Percentiles rank a stretch among this genome's conserved stretches.
phyloP scores from a whole-genome alignment of 495 filamentous ascomycete species.

The Xylaria flabelliformis region DNA sequence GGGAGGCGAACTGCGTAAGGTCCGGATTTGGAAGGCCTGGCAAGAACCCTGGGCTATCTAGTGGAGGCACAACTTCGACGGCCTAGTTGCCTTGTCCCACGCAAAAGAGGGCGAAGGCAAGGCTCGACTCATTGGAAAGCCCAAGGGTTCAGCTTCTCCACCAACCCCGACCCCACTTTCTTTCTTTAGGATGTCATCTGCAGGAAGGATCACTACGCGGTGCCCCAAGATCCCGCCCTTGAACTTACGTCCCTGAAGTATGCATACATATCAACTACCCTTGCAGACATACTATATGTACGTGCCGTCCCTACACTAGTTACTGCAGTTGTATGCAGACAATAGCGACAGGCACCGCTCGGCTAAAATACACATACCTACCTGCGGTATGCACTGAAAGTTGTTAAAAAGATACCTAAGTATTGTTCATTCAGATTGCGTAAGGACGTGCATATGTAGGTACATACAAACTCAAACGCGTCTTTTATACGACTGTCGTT shows the following conservation, averaged over 20 bases:
- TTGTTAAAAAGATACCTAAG: neutral
- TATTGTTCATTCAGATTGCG: no score
- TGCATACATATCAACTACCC: no score
- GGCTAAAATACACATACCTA: neutral
- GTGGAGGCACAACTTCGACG: neutral
- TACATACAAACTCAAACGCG: neutral
- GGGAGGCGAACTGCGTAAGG: neutral
- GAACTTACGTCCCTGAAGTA: no score
- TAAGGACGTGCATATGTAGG: neutral
- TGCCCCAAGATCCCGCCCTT: neutral
- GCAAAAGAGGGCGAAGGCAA: neutral
- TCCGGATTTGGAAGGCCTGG: neutral
- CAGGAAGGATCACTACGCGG: neutral
- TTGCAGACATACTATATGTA: neutral
- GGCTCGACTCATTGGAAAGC: slow-evolving; percentile 12
- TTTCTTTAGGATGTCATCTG: neutral
- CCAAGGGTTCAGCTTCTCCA: slow-evolving; percentile 15
- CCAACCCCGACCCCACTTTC: slow-evolving; percentile 21
- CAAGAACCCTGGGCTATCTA: neutral
- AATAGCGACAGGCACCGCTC: no score
- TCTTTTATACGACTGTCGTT: neutral
- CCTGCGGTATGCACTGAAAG: no score
- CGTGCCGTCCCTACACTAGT: neutral
- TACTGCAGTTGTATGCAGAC: neutral
- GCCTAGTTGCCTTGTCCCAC: slow-evolving; percentile 12